These are phyloP conservation scores for Cardiospermum halicacabum DNA, from an alignment of 345 rosid genomes.

Conservation along the genomic window DNA sequence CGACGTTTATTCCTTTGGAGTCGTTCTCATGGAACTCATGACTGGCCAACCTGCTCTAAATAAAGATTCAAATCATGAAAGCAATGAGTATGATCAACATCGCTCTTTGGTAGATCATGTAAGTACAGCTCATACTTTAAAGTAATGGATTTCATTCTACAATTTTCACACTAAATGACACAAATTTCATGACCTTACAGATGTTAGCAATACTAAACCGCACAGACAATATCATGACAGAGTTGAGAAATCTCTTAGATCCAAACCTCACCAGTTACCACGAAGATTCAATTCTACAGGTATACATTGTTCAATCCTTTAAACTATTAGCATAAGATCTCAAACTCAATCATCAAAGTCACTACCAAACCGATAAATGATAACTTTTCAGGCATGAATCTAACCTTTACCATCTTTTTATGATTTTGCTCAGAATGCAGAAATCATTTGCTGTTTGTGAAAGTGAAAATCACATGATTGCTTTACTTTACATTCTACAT, in stretches of 20 bases:
- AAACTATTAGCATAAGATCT: not conserved
- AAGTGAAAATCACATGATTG: no score
- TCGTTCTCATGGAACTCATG: constrained; percentile 30
- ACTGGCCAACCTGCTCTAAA: constrained; percentile 29
- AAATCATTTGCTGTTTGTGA: not conserved
- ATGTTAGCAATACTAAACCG: constrained; percentile 22
- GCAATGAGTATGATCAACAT: constrained; percentile 13
- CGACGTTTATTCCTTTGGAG: constrained; percentile 32
- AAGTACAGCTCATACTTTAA: constrained; percentile 4
- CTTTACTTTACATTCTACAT: no score
- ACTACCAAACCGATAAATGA: no score
- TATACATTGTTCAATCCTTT: not conserved
- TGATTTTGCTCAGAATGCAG: not conserved
- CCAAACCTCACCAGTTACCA: constrained; percentile 20
- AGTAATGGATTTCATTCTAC: not conserved
- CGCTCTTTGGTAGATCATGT: constrained; percentile 28
- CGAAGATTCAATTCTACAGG: constrained; percentile 23
- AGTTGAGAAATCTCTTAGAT: constrained; percentile 17
- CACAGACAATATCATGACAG: constrained; percentile 2
- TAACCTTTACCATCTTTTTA: not conserved
- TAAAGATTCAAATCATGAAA: constrained; percentile 20
- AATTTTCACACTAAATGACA: not conserved
- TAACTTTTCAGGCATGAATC: not conserved
- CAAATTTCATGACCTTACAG: constrained; percentile 3
- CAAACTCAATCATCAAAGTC: not conserved